These are phyloP conservation scores for Cinnamomum chago DNA, from an alignment of 164 flowering plant species.

Conservation along the genomic window DNA sequence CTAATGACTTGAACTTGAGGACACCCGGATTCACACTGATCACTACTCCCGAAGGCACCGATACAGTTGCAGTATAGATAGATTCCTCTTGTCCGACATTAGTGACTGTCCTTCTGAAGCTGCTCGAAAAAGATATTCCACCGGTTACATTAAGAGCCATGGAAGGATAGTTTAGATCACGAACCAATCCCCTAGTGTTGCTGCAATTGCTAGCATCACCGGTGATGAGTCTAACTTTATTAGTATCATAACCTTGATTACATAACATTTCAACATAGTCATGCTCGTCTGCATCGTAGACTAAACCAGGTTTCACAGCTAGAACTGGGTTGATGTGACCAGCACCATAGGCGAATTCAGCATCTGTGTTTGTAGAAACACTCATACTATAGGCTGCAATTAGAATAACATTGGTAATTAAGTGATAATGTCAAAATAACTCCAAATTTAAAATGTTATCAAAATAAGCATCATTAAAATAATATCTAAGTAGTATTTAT, in stretches of 20 bases:
- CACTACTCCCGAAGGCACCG: neutral
- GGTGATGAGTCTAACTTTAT: constrained; percentile 16
- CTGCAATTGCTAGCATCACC: constrained; percentile 24
- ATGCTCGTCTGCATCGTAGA: constrained; percentile 24
- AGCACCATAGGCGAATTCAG: constrained; percentile 48
- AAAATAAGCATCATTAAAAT: too few species aligned
- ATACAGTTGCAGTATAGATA: constrained; percentile 22
- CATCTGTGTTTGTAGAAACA: neutral
- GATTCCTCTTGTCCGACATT: constrained; percentile 40
- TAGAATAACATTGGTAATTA: too few species aligned
- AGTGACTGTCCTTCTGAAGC: constrained; percentile 35
- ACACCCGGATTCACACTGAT: constrained; percentile 27
- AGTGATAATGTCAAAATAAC: too few species aligned
- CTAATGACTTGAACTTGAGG: constrained; percentile 28
- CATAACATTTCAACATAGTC: constrained; percentile 40
- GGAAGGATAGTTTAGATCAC: constrained; percentile 42
- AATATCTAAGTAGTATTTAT: too few species aligned
- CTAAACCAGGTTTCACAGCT: constrained; percentile 44
- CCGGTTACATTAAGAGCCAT: constrained; percentile 10
- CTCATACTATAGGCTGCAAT: neutral
- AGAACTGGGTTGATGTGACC: constrained; percentile 43
- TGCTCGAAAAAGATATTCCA: neutral
- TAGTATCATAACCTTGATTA: constrained; percentile 15
- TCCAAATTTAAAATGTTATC: too few species aligned
- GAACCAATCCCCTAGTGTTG: constrained; percentile 7